These are phyloP conservation scores for Ceratonia siliqua DNA, from an alignment of 306 rosid species.

Conservation along the genomic window DNA sequence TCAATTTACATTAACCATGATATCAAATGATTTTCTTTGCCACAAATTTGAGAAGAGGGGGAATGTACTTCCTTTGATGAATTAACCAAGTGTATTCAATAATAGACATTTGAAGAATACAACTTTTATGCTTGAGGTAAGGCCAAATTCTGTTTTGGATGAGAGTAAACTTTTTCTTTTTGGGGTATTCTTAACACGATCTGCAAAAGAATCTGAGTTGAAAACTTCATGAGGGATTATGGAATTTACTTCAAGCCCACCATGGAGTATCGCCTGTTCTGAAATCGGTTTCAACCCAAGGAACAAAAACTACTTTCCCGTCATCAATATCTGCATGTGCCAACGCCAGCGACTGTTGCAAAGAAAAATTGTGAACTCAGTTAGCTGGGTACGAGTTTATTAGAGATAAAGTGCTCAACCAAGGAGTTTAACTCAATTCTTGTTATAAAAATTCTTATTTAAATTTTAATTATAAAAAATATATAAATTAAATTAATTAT, in stretches of 20 bases:
- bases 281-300: constrained; percentile 65
- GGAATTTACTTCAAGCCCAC: constrained; percentile 46
- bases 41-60: not conserved
- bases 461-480: no score
- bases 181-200: no score
- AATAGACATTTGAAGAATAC: not conserved
- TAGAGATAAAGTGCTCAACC: not conserved
- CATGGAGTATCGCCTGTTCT: constrained; percentile 65
- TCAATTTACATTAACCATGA: no score
- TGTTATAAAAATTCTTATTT: no score
- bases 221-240: not conserved
- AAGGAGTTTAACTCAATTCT: no score
- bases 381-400: not conserved
- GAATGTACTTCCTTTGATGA: not conserved
- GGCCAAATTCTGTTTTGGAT: not conserved
- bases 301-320: constrained; percentile 60
- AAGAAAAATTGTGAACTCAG: not conserved
- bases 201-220: not conserved
- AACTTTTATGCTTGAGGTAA: not conserved
- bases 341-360: constrained; percentile 57
- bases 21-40: no score
- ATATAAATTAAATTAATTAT: no score
- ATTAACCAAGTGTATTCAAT: not conserved
- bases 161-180: not conserved
- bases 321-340: constrained; percentile 56